Base-by-base conservation (phyloP, 2,329 filamentous ascomycete genomes). In the Zarea fungicola region DNA sequence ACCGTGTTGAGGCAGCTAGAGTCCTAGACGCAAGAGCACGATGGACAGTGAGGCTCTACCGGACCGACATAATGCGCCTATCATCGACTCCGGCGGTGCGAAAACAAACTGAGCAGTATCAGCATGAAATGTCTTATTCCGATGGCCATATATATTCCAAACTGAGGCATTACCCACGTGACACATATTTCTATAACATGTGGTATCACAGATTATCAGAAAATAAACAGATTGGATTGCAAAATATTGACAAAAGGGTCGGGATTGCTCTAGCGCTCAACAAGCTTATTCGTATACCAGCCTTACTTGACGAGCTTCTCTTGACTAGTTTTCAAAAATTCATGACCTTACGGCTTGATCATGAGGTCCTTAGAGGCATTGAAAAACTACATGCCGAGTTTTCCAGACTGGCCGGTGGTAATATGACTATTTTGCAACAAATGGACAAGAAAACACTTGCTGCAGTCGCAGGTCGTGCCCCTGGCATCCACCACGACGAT, bases 371-470 rank as follows among this genome's bases (percentile, higher is more conserved):
- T 41, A 16, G 40, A 22, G 35, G 40, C 19, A 42, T 48, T 9
- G 34, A 31, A 9, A 26, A 32, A 22, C 42, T 52, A 14, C 36
- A 36, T 7, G 18, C 40, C 5, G 13, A 48, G 36, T 52, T 26
- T 34, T 43, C 41, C 13, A 44, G 29, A 26, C 16, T 52, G 22
- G 35, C 35, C 4, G 13, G 35, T 25, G 39, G 45, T 13, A 37
- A 45, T 42, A 31, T 14, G n/a, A 28, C 13, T 19, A 26, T 48
- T 3, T 19, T 48, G 29, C 26, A 29, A n/a, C n/a, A 46, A 43
- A 22, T 52, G 10, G 50, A 52, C 29, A 52, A 45, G 26, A 26
- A 49, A 14, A 49, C 41, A n/a, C 34, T 52, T 19, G 21, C 19
- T 21, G 26, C 21, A 21, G 18, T 52, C 3, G 34, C 43, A n/a